phyloP scores from a whole-genome alignment of 2,329 filamentous ascomycete genomes.

The Cercospora sp. region DNA sequence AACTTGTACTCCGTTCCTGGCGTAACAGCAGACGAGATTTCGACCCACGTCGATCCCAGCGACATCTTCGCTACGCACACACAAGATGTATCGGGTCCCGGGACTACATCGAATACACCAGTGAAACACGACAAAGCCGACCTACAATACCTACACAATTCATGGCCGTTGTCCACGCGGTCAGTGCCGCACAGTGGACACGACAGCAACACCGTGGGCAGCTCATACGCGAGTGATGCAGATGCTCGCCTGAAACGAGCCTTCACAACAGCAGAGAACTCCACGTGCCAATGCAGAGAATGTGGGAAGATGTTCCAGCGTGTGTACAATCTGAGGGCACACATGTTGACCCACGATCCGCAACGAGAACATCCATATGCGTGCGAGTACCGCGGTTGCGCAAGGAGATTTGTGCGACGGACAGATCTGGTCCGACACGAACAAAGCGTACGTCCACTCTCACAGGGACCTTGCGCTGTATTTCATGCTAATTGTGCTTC shows the following conservation, averaged over 20 bases:
- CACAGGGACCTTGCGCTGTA: constrained; percentile 43
- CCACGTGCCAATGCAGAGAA: constrained; percentile 69
- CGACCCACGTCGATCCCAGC: constrained; percentile 21
- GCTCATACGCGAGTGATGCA: background rate
- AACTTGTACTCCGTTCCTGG: constrained; percentile 25
- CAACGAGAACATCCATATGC: constrained; percentile 68
- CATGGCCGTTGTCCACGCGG: background rate
- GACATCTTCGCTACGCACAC: constrained; percentile 18
- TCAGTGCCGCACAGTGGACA: background rate
- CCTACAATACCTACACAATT: background rate
- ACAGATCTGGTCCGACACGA: constrained; percentile 68
- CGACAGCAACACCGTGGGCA: background rate
- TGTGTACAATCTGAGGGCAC: constrained; percentile 83
- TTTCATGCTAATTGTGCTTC: constrained; percentile 19
- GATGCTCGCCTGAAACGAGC: constrained; percentile 32
- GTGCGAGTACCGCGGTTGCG: constrained; percentile 66
- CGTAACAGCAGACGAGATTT: background rate
- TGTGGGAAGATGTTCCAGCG: constrained; percentile 81
- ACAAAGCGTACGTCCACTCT: constrained; percentile 50
- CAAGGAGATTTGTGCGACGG: constrained; percentile 76
- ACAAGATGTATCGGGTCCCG: background rate
- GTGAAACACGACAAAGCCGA: background rate
- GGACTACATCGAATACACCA: background rate
- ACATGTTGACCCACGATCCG: constrained; percentile 81
- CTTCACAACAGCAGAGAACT: constrained; percentile 60